phyloP scores from a whole-genome alignment of 768 basidiomycete species.

The Coprinellus aureogranulatus region DNA sequence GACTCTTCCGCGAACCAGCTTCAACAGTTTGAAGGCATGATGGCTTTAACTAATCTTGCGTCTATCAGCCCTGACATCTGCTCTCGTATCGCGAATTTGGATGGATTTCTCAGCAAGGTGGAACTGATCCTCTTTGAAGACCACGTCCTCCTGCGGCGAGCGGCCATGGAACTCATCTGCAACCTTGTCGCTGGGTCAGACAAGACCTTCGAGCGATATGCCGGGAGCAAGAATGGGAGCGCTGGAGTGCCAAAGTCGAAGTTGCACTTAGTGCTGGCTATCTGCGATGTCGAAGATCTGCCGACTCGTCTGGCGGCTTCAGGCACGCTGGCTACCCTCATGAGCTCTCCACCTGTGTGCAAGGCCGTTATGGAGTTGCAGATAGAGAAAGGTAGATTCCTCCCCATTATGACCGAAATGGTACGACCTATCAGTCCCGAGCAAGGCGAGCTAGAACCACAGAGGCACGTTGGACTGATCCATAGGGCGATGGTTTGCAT shows the following conservation, averaged over 20 bases:
- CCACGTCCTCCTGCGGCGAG: constrained; percentile 77
- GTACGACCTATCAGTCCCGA: constrained; percentile 22
- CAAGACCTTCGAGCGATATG: constrained; percentile 70
- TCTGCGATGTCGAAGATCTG: constrained; percentile 84
- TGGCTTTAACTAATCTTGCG: constrained; percentile 95
- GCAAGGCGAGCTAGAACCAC: constrained; percentile 31
- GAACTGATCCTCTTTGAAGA: constrained; percentile 81
- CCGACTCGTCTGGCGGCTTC: constrained; percentile 87
- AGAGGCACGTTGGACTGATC: constrained; percentile 58
- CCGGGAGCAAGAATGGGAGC: constrained; percentile 38
- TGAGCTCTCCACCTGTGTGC: constrained; percentile 60
- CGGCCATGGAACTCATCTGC: constrained; percentile 88
- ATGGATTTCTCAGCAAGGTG: constrained; percentile 60
- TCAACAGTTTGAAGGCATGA: constrained; percentile 88
- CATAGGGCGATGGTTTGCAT: constrained; percentile 80
- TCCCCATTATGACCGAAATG: constrained; percentile 61
- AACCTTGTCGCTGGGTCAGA: constrained; percentile 84
- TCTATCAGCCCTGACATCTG: constrained; percentile 69
- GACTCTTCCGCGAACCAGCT: constrained; percentile 68
- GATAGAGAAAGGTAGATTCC: constrained; percentile 57
- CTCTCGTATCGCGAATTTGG: constrained; percentile 59
- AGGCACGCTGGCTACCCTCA: constrained; percentile 83
- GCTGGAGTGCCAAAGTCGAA: constrained; percentile 53
- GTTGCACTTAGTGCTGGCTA: constrained; percentile 77
- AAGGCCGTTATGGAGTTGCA: constrained; percentile 61